These are phyloP conservation scores for Suillus occidentalis DNA, from an alignment of 768 basidiomycete species.

Conservation along the genomic window DNA sequence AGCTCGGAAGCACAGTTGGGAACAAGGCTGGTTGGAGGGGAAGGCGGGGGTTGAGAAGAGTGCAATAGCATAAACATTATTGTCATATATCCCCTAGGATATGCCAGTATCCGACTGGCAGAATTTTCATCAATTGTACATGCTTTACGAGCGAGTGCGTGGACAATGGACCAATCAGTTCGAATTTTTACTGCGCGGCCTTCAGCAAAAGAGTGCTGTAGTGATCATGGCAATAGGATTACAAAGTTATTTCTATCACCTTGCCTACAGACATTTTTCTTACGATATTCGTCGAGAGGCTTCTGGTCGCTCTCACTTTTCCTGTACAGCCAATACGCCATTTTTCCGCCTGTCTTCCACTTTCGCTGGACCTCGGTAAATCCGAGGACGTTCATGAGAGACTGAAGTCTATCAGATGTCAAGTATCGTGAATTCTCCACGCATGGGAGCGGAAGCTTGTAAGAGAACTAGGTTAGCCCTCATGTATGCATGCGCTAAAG, in stretches of 20 bases:
- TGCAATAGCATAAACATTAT: neutral
- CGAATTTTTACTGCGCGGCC: neutral
- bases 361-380: constrained; percentile 58
- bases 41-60: neutral
- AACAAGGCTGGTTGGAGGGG: neutral
- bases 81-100: neutral
- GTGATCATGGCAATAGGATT: constrained; percentile 40
- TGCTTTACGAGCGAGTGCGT: neutral
- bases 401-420: constrained; percentile 54
- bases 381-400: constrained; percentile 61
- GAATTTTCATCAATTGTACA: neutral
- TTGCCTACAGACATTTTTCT: constrained; percentile 58
- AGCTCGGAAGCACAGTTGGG: neutral
- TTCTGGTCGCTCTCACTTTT: constrained; percentile 31
- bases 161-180: neutral
- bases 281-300: constrained; percentile 36
- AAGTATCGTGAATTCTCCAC: constrained; percentile 84
- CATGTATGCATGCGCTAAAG: neutral
- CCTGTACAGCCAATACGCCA: constrained; percentile 84
- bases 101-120: neutral
- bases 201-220: neutral
- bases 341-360: constrained; percentile 75
- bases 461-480: constrained; percentile 11
- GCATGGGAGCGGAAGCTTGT: constrained; percentile 82
- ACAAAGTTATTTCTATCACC: constrained; percentile 83